Percentiles rank a stretch among this genome's conserved stretches.
Evolutionary conservation across 352 stramenopile species (phyloP).

Genomic region (Globisporangium cylindrosporum): DNA sequence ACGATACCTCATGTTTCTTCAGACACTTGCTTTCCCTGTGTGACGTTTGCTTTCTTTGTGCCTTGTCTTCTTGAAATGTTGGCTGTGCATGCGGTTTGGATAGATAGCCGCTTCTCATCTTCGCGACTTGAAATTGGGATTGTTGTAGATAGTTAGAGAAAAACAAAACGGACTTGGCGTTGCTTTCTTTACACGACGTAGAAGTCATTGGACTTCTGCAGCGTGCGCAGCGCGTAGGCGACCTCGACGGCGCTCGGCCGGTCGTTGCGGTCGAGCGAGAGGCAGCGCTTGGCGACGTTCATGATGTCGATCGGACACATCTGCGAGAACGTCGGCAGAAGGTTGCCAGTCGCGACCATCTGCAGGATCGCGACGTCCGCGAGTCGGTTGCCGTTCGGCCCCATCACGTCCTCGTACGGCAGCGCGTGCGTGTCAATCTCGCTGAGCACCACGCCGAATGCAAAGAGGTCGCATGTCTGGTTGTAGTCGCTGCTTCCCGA

Average conservation of each 20-base stretch:
- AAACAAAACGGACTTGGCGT: background rate
- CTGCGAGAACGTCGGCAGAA: constrained; percentile 39
- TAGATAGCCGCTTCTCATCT: background rate
- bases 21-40: background rate
- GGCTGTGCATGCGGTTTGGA: background rate
- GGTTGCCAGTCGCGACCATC: constrained; percentile 41
- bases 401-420: constrained; percentile 42
- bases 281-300: constrained; percentile 37
- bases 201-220: constrained; percentile 33
- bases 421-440: constrained; percentile 64
- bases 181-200: constrained; percentile 16
- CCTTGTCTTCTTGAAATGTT: background rate
- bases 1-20: background rate
- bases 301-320: constrained; percentile 38
- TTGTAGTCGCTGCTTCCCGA: constrained; percentile 45
- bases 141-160: background rate
- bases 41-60: background rate
- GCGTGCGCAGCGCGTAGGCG: constrained; percentile 41
- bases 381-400: constrained; percentile 27
- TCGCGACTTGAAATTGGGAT: background rate
- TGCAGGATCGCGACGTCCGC: constrained; percentile 49
- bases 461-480: constrained; percentile 45
- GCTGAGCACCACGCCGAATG: constrained; percentile 47
- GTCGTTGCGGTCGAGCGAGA: constrained; percentile 30
- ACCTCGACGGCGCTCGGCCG: constrained; percentile 51